Base-by-base conservation (phyloP, 179 eudicot species). In the Corrigiola litoralis region DNA sequence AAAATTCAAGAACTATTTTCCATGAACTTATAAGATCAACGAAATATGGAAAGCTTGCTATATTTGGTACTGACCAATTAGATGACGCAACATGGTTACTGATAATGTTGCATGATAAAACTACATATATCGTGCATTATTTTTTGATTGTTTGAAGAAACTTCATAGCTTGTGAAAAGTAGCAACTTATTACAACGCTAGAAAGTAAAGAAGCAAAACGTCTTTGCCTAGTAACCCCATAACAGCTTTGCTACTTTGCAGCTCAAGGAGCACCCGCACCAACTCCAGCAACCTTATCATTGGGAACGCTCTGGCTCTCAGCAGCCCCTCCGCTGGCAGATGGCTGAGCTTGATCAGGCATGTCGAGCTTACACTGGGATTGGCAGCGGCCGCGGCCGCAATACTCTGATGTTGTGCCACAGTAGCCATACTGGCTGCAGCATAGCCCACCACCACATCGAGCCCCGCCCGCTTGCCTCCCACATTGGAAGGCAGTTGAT, bases 321-420 rank as follows among this genome's bases (percentile, higher is more conserved):
- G 62, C 46, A 0, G 31, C 46, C 46, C 46, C 46, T 36, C 31
- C 6, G 12, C 17, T 14, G 17, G n/a, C 13, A 23, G 8, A 13
- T 38, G 64, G 21, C 0, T 7, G 47, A 23, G 50, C 51, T 46
- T 21, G 37, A 27, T 34, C 24, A 4, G 48, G 1, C 23, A 20
- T 10, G 14, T 41, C 11, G 2, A 16, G 29, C 27, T 3, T 0
- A 34, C 67, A 63, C 18, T 63, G 56, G 55, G 42, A 46, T 42
- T 63, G 67, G 14, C 67, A 63, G 42, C 46, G 67, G 41, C 67
- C 67, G 0, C 31, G 31, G 2, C 67, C 67, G 5, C 67, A 63
- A 9, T 63, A 63, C 6, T 7, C 29, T 0, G 5, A 5, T 0
- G 67, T 63, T 5, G 44, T 31, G 3, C 67, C 67, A 48, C 67